Base-by-base conservation (phyloP, 352 stramenopile species). In the Pseudoperonospora humuli region DNA sequence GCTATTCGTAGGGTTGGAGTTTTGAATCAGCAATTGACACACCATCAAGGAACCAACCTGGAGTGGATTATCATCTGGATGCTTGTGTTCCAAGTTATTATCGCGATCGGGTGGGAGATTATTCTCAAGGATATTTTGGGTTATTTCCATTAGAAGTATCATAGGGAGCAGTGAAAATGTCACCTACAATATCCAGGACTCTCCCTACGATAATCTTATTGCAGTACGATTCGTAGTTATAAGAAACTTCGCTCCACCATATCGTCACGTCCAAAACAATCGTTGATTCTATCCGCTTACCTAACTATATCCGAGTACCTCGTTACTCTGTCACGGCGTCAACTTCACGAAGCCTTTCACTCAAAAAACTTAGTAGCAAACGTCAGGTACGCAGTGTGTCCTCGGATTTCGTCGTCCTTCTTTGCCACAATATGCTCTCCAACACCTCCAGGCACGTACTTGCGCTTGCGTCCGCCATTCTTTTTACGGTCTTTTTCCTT, bases 31-130 rank as follows among this genome's bases (percentile, higher is more conserved):
- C 86, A 97, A 54, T 56, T 95, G 36, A 80, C 75, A 32, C 81
- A 85, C 19, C 59, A 92, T 37, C 83, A 96, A 61, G 73, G 75
- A n/a, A 69, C 73, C 11, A 90, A 89, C 43, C 84, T 97, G 19
- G 88, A 97, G 66, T 96, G 80, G 84, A 97, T 96, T 64, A 81
- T 97, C 45, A 96, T 97, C 49, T 96, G 84, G 81, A 79, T 97
- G 38, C 75, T 96, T 36, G 65, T 96, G 33, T 76, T 70, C 18
- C 84, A 96, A 64, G 64, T 97, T 18, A 50, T 95, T 23, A 82
- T 97, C 34, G 71, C 82, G 10, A 63, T 92, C 3, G 70, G 61
- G 35, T 92, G 76, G 80, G 70, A 93, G 15, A 91, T 91, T 29
- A 50, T 90, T 15, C 54, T 90, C 7, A 91, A 91, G 47, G 81